Evolutionary conservation across 257 asterid species (phyloP), one percentile per base, ranked within the genome.

Genomic region (Lithospermum erythrorhizon): DNA sequence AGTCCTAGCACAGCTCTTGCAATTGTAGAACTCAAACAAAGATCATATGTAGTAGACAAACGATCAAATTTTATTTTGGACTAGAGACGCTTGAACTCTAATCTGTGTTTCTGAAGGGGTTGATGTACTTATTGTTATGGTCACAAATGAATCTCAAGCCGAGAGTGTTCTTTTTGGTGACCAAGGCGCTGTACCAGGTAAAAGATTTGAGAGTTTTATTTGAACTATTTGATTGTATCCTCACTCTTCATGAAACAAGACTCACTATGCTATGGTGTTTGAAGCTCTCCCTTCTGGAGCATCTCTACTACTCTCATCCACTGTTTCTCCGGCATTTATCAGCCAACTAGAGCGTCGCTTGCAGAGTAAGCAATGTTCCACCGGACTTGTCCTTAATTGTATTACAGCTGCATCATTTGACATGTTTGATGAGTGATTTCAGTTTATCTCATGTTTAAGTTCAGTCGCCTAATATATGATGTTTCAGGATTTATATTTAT

Each of bases 311-410:
- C 88, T 91, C 54, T 82, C 94, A 53, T 91, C 98, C 59, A 91
- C 98, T 55, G 95, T 91, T 65, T 91, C 98, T 75, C 98, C 98
- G 20, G 85, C 96, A 75, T 88, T 82, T 77, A 81, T 91, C 67
- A 81, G 82, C 75, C 88, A 80, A 70, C 86, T 91, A 22, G 94
- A 86, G 65, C 77, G 66, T 61, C 85, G 90, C 74, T 78, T 91
- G 82, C 84, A 81, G n/a, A 78, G 98, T 91, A 81, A 57, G 90
- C 75, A 66, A 53, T 71, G 23, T 53, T 53, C 14, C 57, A 19
- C 23, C 25, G 13, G 15, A 41, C 17, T 11, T 41, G 49, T 41
- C 18, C 47, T 35, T 35, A 11, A 18, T 41, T 41, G 18, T 41
- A 41, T 41, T 11, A 41, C 49, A 41, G 18, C 49, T 41, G 17